Evolutionary conservation across 106 monocot genomes (phyloP).

Genomic region (Gastrodia elata): DNA sequence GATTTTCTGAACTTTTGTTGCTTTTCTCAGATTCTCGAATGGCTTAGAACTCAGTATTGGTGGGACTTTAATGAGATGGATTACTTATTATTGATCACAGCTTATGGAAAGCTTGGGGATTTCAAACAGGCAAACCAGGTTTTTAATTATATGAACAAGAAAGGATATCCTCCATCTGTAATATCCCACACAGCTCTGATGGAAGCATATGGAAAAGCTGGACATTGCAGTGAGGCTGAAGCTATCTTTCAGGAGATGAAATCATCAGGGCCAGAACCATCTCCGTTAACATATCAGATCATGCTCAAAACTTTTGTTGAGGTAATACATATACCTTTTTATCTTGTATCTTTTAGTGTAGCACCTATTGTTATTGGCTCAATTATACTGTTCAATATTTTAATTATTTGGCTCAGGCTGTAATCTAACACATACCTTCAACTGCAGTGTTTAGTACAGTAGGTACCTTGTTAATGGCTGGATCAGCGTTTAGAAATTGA

Average conservation of each 20-base stretch:
- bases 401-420: neutral
- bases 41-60: constrained; percentile 92
- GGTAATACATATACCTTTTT: constrained; percentile 23
- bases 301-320: constrained; percentile 83
- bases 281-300: constrained; percentile 86
- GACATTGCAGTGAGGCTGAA: constrained; percentile 70
- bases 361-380: neutral
- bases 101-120: constrained; percentile 75
- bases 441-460: neutral
- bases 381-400: constrained; percentile 1
- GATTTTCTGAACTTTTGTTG: constrained; percentile 4
- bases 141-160: constrained; percentile 74
- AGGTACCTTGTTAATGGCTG: neutral
- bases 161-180: constrained; percentile 72
- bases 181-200: constrained; percentile 90
- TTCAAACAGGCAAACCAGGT: constrained; percentile 74
- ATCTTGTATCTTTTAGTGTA: neutral
- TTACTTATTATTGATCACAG: constrained; percentile 83
- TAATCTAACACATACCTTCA: neutral
- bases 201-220: constrained; percentile 86
- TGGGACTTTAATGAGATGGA: constrained; percentile 94
- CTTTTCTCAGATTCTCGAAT: constrained; percentile 73
- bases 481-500: neutral
- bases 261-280: constrained; percentile 78
- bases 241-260: constrained; percentile 82